Base-by-base conservation (phyloP, 169 alveolate genomes). In the Toxoplasma gondii region DNA sequence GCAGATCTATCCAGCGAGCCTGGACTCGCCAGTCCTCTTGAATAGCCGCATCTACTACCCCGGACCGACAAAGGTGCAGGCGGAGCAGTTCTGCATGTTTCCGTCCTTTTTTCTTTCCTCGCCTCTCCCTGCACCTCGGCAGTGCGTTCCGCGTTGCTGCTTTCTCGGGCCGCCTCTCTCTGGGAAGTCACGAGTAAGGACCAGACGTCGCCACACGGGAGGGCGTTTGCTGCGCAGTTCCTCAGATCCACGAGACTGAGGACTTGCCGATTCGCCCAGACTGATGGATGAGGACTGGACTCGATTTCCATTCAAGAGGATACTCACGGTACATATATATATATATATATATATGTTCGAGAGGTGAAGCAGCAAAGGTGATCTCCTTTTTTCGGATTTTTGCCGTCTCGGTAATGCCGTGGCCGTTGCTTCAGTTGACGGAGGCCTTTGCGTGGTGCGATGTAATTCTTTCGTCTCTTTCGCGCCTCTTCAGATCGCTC, bases 11-110 rank as follows among this genome's bases (percentile, higher is more conserved):
- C 90, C 90, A 12, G 34, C 69, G 67, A 82, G 90, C 36, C 53
- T 22, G 43, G 67, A 41, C 69, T 24, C 19, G 19, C 90, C 90
- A 36, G 90, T 82, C 54, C 90, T 82, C 24, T 43, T 82, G 64
- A 82, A 82, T 67, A 67, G 64, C 24, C 90, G 90, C 53, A 41
- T 82, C 4, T 82, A 39, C 90, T 82, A 41, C 67, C 90, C 90
- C 12, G 90, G 90, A 39, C 43, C 90, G 34, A 41, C 69, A 12
- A 1, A 36, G 90, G 69, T 5, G 36, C 69, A 24, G 39, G 69
- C 19, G 39, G 41, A 82, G 67, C 90, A 41, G 41, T 82, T 82
- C 67, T 82, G 90, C 67, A 12, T 9, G n/a, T 82, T 43, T 82
- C 90, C 90, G 27, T 74, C 84, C 44, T 16, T 34, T 27, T 74